Evolutionary conservation across 768 basidiomycete genomes (phyloP).

Genomic region (Suillus clintonianus): DNA sequence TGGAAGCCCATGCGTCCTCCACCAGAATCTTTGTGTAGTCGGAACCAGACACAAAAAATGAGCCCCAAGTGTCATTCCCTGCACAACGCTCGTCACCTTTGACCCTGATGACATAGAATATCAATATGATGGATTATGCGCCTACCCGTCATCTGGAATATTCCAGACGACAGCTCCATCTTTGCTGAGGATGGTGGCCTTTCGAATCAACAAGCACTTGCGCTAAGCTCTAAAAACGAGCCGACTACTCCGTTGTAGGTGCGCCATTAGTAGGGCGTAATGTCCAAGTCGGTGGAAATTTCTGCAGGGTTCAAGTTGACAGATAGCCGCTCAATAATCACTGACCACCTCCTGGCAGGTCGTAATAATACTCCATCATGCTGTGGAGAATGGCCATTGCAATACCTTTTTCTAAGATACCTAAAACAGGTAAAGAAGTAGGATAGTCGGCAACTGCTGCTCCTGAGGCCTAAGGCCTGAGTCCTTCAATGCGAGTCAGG

Average conservation of each 20-base stretch:
- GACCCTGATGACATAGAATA: not conserved
- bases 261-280: not conserved
- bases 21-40: slow-evolving; percentile 26
- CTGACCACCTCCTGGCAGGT: not conserved
- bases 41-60: slow-evolving; percentile 30
- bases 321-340: not conserved
- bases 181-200: not conserved
- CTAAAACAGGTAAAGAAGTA: not conserved
- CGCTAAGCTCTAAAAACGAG: not conserved
- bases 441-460: not conserved
- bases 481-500: not conserved
- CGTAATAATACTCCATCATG: not conserved
- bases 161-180: not conserved
- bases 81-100: slow-evolving; percentile 13
- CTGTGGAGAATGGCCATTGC: not conserved
- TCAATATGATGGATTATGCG: not conserved
- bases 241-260: not conserved
- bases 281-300: not conserved
- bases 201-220: not conserved
- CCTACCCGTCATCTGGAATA: not conserved
- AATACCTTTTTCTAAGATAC: not conserved
- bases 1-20: slow-evolving; percentile 28
- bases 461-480: not conserved
- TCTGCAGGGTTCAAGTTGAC: not conserved
- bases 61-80: slow-evolving; percentile 14